Conservation (phyloP, 306 rosid species). For the Vigna mungo region DNA sequence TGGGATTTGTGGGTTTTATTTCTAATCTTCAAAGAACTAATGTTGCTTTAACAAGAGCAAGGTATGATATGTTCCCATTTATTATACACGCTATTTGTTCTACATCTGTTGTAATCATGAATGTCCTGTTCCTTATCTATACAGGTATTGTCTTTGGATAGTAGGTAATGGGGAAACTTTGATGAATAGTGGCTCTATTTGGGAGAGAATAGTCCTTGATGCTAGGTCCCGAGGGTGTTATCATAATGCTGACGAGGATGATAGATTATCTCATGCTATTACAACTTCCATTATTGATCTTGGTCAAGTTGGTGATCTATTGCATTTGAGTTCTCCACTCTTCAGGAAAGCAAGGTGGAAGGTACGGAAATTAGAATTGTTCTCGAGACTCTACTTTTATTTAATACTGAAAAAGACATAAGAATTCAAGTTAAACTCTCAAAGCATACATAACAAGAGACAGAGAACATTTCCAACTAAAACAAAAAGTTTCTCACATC, state of each 20-base stretch:
- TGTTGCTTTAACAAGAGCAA: slow-evolving; percentile 68
- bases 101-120: not conserved
- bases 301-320: slow-evolving; percentile 46
- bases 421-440: not conserved
- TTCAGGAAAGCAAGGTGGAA: slow-evolving; percentile 60
- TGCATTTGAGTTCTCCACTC: slow-evolving; percentile 41
- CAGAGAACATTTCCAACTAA: slow-evolving; percentile 20
- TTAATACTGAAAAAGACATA: not conserved
- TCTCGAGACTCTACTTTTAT: not conserved
- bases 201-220: slow-evolving; percentile 54
- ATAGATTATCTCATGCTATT: slow-evolving; percentile 53
- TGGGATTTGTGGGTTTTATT: slow-evolving; percentile 60
- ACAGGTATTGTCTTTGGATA: slow-evolving; percentile 68
- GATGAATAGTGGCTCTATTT: slow-evolving; percentile 52
- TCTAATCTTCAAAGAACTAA: slow-evolving; percentile 64
- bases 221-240: slow-evolving; percentile 52
- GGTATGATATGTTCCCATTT: slow-evolving; percentile 46
- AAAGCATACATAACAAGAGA: slow-evolving; percentile 32
- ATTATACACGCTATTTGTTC: not conserved
- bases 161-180: slow-evolving; percentile 60
- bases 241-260: slow-evolving; percentile 58
- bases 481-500: not conserved
- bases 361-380: slow-evolving; percentile 46
- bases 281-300: slow-evolving; percentile 49
- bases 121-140: slow-evolving; percentile 23